A percentile compares a stretch with the other conserved stretches of the same genome.
Evolutionary conservation across 352 stramenopile genomes (phyloP).

Genomic region (Pythium chondricola): DNA sequence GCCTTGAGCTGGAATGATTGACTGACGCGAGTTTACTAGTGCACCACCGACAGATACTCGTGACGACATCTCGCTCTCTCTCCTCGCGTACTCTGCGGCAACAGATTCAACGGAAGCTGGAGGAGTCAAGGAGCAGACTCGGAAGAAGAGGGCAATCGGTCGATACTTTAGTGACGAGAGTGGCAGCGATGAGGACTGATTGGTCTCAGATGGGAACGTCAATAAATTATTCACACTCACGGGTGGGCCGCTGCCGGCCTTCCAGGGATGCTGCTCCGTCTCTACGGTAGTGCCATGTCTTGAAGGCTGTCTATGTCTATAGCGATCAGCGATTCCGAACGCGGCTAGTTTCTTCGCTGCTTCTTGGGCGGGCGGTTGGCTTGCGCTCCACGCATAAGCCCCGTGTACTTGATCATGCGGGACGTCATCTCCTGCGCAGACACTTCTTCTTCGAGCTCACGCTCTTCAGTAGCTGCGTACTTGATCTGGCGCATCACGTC

Average conservation of each 20-base stretch:
- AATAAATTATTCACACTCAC: no score
- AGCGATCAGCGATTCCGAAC: no score
- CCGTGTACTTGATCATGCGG: conserved; percentile 83
- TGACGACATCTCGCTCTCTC: conserved; percentile 51
- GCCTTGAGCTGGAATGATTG: no score
- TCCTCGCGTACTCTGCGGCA: conserved; percentile 55
- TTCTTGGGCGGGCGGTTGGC: conserved; percentile 41
- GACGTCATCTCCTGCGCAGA: conserved; percentile 78
- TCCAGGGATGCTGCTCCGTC: no score
- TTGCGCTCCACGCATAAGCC: conserved; percentile 35
- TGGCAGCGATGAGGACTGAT: conserved; percentile 37
- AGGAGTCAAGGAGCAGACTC: no score
- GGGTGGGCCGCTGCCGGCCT: no score
- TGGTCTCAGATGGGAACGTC: no score
- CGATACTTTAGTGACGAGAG: conserved; percentile 81
- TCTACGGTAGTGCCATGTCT: no score
- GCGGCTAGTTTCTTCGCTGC: conserved; percentile 45
- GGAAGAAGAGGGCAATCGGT: conserved; percentile 25
- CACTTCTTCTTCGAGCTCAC: conserved; percentile 68
- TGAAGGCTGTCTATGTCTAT: no score
- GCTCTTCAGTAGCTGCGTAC: conserved; percentile 59
- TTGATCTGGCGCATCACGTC: conserved; percentile 47
- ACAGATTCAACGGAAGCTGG: not conserved
- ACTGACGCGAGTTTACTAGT: no score
- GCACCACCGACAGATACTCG: conserved; percentile 40